Conservation (phyloP, 495 filamentous ascomycete species). For the Penicillium flavigenum region DNA sequence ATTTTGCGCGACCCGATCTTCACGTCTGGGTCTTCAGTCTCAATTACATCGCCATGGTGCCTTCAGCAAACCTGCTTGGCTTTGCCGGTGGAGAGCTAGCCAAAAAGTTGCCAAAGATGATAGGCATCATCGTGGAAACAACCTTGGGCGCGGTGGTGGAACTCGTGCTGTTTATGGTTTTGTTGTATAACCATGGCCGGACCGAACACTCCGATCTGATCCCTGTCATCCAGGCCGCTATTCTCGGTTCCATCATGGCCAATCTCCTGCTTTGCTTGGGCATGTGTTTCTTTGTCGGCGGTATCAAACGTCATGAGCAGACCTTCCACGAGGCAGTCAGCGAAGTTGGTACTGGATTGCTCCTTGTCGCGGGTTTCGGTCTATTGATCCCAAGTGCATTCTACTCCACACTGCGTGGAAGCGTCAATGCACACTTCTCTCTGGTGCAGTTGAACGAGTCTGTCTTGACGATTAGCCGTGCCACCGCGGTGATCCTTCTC, state of each 20-base stretch:
- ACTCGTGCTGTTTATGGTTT: slow-evolving; percentile 77
- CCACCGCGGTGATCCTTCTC: slow-evolving; percentile 74
- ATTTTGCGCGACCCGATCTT: slow-evolving; percentile 60
- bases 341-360: slow-evolving; percentile 76
- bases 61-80: slow-evolving; percentile 81
- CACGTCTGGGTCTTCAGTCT: slow-evolving; percentile 67
- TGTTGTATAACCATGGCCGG: slow-evolving; percentile 46
- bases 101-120: slow-evolving; percentile 73
- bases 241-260: slow-evolving; percentile 77
- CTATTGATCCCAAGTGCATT: slow-evolving; percentile 83
- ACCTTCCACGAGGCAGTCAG: slow-evolving; percentile 73
- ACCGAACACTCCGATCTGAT: slow-evolving; percentile 44
- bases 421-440: slow-evolving; percentile 33
- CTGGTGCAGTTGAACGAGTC: slow-evolving; percentile 44
- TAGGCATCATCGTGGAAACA: slow-evolving; percentile 75
- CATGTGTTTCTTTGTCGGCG: slow-evolving; percentile 74
- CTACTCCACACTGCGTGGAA: slow-evolving; percentile 54
- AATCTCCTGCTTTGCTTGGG: slow-evolving; percentile 77
- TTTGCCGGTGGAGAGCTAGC: slow-evolving; percentile 82
- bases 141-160: slow-evolving; percentile 77
- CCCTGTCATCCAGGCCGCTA: slow-evolving; percentile 78
- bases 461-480: slow-evolving; percentile 68
- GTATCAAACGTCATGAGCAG: slow-evolving; percentile 62
- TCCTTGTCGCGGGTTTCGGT: slow-evolving; percentile 80
- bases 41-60: slow-evolving; percentile 82